Base-by-base conservation (phyloP, 1,139 yeast genomes). In the Keqinozyma sinolaborantium region DNA sequence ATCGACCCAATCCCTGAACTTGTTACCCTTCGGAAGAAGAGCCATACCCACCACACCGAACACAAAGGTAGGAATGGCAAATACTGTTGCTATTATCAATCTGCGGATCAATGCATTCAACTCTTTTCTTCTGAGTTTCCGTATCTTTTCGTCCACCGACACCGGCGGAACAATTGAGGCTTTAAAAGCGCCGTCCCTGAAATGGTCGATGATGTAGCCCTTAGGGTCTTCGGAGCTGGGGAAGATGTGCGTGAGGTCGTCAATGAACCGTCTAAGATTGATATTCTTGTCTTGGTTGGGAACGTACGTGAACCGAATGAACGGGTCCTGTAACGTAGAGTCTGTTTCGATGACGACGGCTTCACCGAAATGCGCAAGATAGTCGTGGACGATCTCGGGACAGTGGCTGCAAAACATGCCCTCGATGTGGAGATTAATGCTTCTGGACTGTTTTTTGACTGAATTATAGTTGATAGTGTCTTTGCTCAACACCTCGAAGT, bases 331-430 rank as follows among this genome's bases (percentile, higher is more conserved):
- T 34, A 79, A 56, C 0, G 83, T 64, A 25, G 81, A 64, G 2
- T 78, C 73, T 37, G 77, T 77, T 27, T 73, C 71, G 6, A 79
- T 64, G 4, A 74, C 66, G n/a, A 75, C 59, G 0, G 80, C 75
- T 30, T 72, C 73, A 32, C 86, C 88, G 47, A 67, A 76, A 8
- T 66, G 60, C 3, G 58, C 47, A 31, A 83, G 58, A 28, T 73
- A 72, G 2, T 64, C 56, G 44, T 70, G 70, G 25, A 83, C 66
- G 2, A 68, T 50, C 19, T 69, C 73, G 2, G 92, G 92, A 48
- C 92, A 83, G 47, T 79, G 77, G 13, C 64, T 70, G 57, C 92
- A 83, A 48, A 58, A 77, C 86, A 83, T 82, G 1, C 90, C 90
- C 4, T 64, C 66, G n/a, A 83, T 66, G 25, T 64, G 64, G 33